Percentiles rank a stretch among this genome's conserved stretches.
phyloP scores from a whole-genome alignment of 345 rosid species.

The Alliaria petiolata region DNA sequence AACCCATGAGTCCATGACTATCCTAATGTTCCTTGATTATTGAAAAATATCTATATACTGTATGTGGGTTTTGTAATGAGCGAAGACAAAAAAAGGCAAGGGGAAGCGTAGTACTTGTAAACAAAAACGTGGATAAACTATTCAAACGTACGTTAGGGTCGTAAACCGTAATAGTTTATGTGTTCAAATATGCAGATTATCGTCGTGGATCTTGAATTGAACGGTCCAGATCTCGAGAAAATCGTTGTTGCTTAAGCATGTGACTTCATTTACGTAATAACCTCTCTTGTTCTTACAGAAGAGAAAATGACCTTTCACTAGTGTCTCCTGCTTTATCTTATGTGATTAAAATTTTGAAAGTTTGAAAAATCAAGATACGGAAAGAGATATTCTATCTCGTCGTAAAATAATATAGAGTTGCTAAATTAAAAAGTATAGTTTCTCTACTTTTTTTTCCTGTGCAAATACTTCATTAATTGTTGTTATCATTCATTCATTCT shows the following conservation, averaged over 20 bases:
- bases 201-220: background rate
- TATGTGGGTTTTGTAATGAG: no score
- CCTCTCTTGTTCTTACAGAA: background rate
- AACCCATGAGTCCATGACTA: background rate
- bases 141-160: background rate
- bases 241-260: background rate
- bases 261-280: conserved; percentile 22
- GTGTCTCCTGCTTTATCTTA: background rate
- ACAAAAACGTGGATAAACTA: background rate
- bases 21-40: background rate
- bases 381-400: background rate
- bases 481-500: no score
- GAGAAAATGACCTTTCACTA: conserved; percentile 23
- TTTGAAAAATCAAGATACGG: background rate
- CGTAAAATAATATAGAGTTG: background rate
- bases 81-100: background rate
- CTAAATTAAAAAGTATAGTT: no score
- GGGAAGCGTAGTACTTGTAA: background rate
- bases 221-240: conserved; percentile 26
- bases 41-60: background rate
- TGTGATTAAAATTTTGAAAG: background rate
- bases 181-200: background rate
- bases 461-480: no score
- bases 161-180: background rate
- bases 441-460: no score